Evolutionary conservation across 768 basidiomycete genomes (phyloP), one percentile per base, ranked within the genome.

Genomic region (Russula sp.): DNA sequence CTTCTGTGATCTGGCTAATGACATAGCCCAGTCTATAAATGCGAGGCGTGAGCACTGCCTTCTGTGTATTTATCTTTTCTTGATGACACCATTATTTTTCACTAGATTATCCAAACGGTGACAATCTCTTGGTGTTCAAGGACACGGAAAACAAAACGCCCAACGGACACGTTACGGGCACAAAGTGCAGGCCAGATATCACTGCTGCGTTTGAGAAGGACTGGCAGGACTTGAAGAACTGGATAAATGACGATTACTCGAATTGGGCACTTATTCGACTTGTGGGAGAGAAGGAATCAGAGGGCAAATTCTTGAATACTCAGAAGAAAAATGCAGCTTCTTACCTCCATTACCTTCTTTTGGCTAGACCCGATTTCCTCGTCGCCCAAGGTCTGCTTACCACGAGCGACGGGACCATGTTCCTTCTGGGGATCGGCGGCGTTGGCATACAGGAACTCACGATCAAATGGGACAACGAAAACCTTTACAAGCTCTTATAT

Each of bases 321-420:
- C 36, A 38, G 36, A 8, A 29, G 39, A 9, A 18, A 54, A 36
- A 52, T 18, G 52, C 38, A 39, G 22, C 22, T 16, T 11, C 54
- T 14, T 55, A 55, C 16, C 53, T 55, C 41, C 22, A 55, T 18
- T 55, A 43, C 41, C 39, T 55, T 18, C 29, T 55, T 45, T n/a
- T 45, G 42, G 29, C 41, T n/a, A 55, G 54, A 55, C 54, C 54
- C 42, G 41, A 55, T 32, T 32, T 55, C 18, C 45, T 22, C 45
- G 45, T 56, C 18, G 45, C 56, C 6, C 56, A 56, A 56, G 46
- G 56, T 35, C 56, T 56, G 20, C 56, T 56, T 10, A 35, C 43
- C 55, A n/a, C 43, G 34, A 9, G 4, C n/a, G 1, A 7, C 38
- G 5, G 5, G 36, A 9, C 39, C 51, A 16, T 20, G 9, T 39